Evolutionary conservation across 306 rosid species (phyloP), one percentile per base, ranked within the genome.

Genomic region (Parietaria judaica): DNA sequence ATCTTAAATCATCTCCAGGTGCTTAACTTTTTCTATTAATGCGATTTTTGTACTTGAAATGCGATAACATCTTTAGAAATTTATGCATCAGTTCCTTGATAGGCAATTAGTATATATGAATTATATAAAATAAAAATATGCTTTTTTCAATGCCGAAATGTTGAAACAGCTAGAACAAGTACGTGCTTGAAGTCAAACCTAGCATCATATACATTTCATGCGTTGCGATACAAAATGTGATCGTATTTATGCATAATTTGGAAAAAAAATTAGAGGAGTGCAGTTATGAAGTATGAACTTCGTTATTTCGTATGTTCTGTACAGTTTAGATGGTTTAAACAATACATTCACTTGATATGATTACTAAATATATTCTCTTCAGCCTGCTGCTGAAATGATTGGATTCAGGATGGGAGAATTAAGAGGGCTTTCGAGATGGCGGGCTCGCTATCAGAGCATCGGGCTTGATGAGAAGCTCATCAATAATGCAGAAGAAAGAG

Each of bases 1-100:
- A 82, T 91, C 72, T 75, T 87, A 65, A 91, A 87, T 72, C 98
- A 91, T 76, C 89, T 91, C 60, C 98, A 91, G 98, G 98, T 90
- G 70, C 71, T 71, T 41, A 5, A 41, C 9, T 41, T 41, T 41
- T 41, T 41, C 9, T 5, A 8, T 41, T 41, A 8, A 41, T 41
- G 45, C 1, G 9, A 41, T 5, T 41, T 41, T 41, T 8, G 7
- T 57, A 36, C 14, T 3, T 35, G 3, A 37, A 14, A 57, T n/a
- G 5, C 47, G 48, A 12, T 43, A 11, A 31, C 59, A 39, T 56
- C 10, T 35, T 34, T 58, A n/a, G 37, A 43, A 64, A 12, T 12
- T 3, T 44, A 8, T 58, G 55, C n/a, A 63, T 16, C 60, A 55
- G 38, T 10, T 55, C 12, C 9, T 56, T 55, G 46, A 14, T 57